Percentiles rank a stretch among this genome's conserved stretches.
phyloP scores from a whole-genome alignment of 176 grass and related monocot species.

The Eragrostis curvula region DNA sequence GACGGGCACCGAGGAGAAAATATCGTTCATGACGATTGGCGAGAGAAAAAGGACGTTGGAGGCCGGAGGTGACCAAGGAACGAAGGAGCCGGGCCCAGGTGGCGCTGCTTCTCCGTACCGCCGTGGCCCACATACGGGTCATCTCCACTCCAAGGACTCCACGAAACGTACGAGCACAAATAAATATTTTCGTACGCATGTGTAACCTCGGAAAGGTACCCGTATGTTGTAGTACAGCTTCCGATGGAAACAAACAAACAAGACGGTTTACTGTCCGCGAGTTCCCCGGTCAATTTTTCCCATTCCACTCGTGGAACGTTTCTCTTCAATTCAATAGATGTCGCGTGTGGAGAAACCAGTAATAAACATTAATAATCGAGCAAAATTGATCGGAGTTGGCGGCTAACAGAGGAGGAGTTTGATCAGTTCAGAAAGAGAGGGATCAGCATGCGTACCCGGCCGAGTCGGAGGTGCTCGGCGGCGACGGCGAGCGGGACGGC shows the following conservation, averaged over 20 bases:
- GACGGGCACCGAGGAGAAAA: neutral
- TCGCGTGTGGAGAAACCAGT: too few relatives aligned
- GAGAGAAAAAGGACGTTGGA: too few relatives aligned
- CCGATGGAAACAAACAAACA: neutral
- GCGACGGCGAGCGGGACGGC: slow-evolving; percentile 62
- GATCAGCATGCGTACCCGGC: slow-evolving; percentile 32
- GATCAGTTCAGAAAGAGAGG: too few relatives aligned
- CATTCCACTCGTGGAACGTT: too few relatives aligned
- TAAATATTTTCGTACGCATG: neutral
- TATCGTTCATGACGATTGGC: too few relatives aligned
- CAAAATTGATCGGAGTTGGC: too few relatives aligned
- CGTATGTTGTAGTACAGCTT: neutral
- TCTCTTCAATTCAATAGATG: too few relatives aligned
- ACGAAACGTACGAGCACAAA: neutral
- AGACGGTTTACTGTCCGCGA: neutral
- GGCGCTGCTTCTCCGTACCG: neutral
- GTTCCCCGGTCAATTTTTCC: neutral
- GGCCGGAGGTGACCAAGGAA: too few relatives aligned
- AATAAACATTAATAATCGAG: too few relatives aligned
- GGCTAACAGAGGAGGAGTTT: too few relatives aligned
- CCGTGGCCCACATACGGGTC: neutral
- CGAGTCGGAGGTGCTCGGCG: slow-evolving; percentile 40
- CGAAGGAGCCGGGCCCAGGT: too few relatives aligned
- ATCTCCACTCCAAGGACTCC: too few relatives aligned
- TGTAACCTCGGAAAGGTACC: neutral